Evolutionary conservation across 345 rosid species (phyloP), one percentile per base, ranked within the genome.

Genomic region (Hibiscus mutabilis): DNA sequence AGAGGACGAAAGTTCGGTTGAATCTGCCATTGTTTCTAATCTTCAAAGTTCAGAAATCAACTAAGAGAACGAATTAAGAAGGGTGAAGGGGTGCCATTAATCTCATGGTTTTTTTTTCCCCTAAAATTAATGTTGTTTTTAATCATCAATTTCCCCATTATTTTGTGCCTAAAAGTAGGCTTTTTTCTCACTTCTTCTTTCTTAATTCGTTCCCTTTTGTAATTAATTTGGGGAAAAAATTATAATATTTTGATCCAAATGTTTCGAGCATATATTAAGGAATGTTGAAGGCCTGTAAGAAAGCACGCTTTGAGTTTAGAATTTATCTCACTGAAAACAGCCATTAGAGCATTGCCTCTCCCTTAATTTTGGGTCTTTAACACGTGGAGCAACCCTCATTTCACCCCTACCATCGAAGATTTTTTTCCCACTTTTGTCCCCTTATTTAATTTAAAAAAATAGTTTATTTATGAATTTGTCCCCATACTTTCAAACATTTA

Each of bases 181-280:
- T 69, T 44, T 44, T 71, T 52, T 58, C 44, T 68, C 58, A 21
- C 52, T 37, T 69, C 52, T 37, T 69, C 72, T 27, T 69, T 56
- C 51, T 6, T 31, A 55, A 69, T 69, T 49, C 73, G 42, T 55
- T 69, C 52, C 3, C 40, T 31, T 57, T 33, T 68, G 21, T 29
- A 6, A 19, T n/a, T n/a, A n/a, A n/a, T 6, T 6, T 35, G 10
- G 19, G n/a, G n/a, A 3, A 1, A 9, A 16, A 10, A 16, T 8
- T 19, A 29, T 58, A 52, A 68, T 31, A 31, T 18, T 53, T 18
- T 69, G 47, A 12, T 70, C 47, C 49, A 56, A 56, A 70, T 33
- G 13, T 58, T 69, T 69, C 4, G 13, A 56, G 63, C 61, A 52
- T 56, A 69, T 55, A n/a, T 37, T 56, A 70, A 70, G 64, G 73